Evolutionary conservation across 805 yeast genomes (phyloP).

Genomic region (Clavispora vitiphila): DNA sequence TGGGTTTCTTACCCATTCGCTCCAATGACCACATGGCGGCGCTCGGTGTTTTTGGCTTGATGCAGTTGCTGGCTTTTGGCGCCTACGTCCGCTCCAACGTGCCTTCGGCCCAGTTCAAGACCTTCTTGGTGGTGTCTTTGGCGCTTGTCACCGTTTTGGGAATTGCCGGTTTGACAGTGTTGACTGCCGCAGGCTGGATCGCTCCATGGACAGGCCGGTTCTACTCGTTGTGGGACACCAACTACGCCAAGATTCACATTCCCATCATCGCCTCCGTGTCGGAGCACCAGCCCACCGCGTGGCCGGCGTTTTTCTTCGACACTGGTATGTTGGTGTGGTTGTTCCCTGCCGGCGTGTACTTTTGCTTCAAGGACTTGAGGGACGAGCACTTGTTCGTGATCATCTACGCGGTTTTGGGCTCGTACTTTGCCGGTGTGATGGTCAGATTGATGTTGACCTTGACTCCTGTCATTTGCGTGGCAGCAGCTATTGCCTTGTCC

Average conservation of each 20-base stretch:
- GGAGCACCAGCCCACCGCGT: slow-evolving; percentile 99
- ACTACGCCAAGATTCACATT: slow-evolving; percentile 94
- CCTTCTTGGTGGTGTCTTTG: slow-evolving; percentile 59
- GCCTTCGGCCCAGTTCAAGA: slow-evolving; percentile 66
- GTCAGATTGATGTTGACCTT: slow-evolving; percentile 94
- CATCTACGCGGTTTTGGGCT: slow-evolving; percentile 87
- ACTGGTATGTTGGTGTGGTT: slow-evolving; percentile 91
- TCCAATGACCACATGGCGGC: slow-evolving; percentile 99
- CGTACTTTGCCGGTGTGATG: slow-evolving; percentile 99
- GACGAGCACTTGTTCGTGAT: slow-evolving; percentile 92
- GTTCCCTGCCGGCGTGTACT: slow-evolving; percentile 95
- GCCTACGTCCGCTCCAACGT: slow-evolving; percentile 72
- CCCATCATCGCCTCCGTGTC: slow-evolving; percentile 98
- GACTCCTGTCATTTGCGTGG: slow-evolving; percentile 93
- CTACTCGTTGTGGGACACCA: slow-evolving; percentile 97
- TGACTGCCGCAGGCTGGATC: slow-evolving; percentile 87
- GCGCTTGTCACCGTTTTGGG: slow-evolving; percentile 56
- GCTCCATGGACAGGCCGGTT: slow-evolving; percentile 99
- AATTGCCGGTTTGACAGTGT: slow-evolving; percentile 61
- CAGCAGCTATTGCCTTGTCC: slow-evolving; percentile 85
- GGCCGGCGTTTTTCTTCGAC: slow-evolving; percentile 98
- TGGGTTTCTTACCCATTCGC: slow-evolving; percentile 93
- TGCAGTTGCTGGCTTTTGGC: slow-evolving; percentile 86
- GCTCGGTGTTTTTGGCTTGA: slow-evolving; percentile 90
- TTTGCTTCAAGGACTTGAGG: slow-evolving; percentile 81